phyloP scores from a whole-genome alignment of 2,329 filamentous ascomycete species.

The Epichloe typhina region DNA sequence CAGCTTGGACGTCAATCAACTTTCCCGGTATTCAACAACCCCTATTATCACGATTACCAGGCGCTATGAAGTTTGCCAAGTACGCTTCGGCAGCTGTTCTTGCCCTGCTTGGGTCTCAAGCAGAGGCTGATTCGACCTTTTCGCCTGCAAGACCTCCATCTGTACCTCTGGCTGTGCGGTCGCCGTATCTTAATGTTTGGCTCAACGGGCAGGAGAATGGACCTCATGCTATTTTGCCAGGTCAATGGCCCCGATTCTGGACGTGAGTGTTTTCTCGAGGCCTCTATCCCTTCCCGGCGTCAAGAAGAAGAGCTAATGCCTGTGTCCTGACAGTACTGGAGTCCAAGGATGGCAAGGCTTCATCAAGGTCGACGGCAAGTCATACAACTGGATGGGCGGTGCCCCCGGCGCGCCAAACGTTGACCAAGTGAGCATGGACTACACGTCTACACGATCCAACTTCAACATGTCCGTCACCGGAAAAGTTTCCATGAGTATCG shows the following conservation, averaged over 20 bases:
- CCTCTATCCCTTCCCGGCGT: not conserved
- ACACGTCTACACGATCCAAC: slow-evolving; percentile 59
- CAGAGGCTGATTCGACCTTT: slow-evolving; percentile 36
- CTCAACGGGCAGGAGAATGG: slow-evolving; percentile 46
- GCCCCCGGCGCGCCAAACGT: slow-evolving; percentile 35
- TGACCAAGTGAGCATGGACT: slow-evolving; percentile 50
- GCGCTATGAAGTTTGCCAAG: slow-evolving; percentile 11
- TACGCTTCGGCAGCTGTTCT: slow-evolving; percentile 10
- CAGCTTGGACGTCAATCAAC: not conserved
- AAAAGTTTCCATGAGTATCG: slow-evolving; percentile 50
- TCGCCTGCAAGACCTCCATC: slow-evolving; percentile 52
- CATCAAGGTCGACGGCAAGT: slow-evolving; percentile 50
- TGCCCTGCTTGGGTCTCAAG: slow-evolving; percentile 8
- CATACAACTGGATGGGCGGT: slow-evolving; percentile 56
- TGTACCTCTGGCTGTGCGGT: slow-evolving; percentile 59
- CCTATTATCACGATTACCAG: slow-evolving; percentile 4
- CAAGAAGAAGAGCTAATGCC: not conserved
- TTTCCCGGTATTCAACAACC: slow-evolving; percentile 4
- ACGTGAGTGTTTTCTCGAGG: slow-evolving; percentile 31
- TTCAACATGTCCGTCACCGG: slow-evolving; percentile 54
- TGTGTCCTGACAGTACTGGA: slow-evolving; percentile 26
- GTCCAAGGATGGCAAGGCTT: slow-evolving; percentile 54
- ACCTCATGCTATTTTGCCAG: slow-evolving; percentile 49
- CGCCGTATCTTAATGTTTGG: slow-evolving; percentile 64
- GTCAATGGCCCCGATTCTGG: slow-evolving; percentile 58